phyloP scores from a whole-genome alignment of 495 filamentous ascomycete genomes.

The Elasticomyces elasticus region DNA sequence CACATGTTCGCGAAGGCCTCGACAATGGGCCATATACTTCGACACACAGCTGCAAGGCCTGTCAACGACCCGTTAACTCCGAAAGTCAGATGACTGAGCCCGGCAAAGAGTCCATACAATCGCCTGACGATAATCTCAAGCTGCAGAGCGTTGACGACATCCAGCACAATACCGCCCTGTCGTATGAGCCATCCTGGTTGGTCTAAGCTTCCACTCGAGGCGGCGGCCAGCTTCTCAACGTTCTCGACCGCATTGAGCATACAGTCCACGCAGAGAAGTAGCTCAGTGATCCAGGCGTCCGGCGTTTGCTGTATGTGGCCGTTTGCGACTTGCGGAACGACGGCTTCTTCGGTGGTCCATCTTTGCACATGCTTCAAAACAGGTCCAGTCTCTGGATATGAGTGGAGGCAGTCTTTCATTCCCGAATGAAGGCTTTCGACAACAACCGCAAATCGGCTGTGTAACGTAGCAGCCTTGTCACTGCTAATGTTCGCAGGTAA shows the following conservation, averaged over 20 bases:
- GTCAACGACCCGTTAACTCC: background rate
- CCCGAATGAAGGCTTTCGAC: background rate
- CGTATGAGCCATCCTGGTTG: conserved; percentile 5
- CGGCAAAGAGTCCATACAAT: background rate
- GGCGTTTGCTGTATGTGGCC: background rate
- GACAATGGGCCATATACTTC: conserved; percentile 54
- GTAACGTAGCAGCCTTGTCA: background rate
- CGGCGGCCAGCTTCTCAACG: conserved; percentile 18
- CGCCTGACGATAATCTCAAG: background rate
- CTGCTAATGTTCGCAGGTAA: conserved; percentile 14
- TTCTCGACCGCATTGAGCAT: conserved; percentile 31
- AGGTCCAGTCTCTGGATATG: background rate
- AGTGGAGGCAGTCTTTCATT: background rate
- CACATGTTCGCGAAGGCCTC: conserved; percentile 59
- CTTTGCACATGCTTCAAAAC: background rate
- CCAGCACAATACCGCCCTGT: background rate
- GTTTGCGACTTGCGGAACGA: background rate
- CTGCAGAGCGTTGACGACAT: background rate
- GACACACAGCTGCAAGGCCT: conserved; percentile 9
- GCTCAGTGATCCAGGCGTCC: background rate
- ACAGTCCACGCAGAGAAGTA: conserved; percentile 15
- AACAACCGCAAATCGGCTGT: background rate
- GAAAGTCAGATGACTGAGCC: background rate
- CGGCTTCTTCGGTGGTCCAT: background rate
- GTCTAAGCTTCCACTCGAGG: background rate